phyloP scores from a whole-genome alignment of 2,329 filamentous ascomycete species.

The Colletotrichum shisoi region DNA sequence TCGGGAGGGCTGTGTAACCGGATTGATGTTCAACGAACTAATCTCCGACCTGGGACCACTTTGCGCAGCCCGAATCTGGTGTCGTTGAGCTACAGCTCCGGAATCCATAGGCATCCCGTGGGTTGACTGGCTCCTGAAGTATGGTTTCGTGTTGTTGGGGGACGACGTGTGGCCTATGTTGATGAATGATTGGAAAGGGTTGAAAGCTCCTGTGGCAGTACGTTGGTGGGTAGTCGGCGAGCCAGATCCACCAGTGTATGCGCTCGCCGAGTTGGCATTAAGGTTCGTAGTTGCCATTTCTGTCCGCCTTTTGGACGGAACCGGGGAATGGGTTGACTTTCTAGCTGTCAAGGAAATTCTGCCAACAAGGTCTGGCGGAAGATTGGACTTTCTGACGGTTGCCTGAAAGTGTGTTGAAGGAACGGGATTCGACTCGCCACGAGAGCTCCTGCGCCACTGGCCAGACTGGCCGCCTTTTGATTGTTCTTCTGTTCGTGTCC shows the following conservation, averaged over 20 bases:
- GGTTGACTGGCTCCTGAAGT: background rate
- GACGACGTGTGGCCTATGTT: background rate
- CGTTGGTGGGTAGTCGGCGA: background rate
- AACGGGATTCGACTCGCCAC: background rate
- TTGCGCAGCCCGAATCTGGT: background rate
- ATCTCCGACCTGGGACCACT: background rate
- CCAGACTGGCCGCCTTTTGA: background rate
- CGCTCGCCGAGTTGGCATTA: background rate
- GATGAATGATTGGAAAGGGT: conserved; percentile 1
- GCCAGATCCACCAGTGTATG: background rate
- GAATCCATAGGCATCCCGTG: background rate
- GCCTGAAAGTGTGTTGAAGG: background rate
- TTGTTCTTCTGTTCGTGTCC: background rate
- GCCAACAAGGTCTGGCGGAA: conserved; percentile 21
- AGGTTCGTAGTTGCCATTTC: background rate
- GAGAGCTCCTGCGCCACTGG: background rate
- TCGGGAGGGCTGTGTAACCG: background rate
- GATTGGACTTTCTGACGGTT: conserved; percentile 15
- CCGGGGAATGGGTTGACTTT: conserved; percentile 12
- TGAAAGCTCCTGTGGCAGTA: background rate
- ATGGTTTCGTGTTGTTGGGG: background rate
- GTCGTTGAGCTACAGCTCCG: background rate
- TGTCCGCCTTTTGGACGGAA: background rate
- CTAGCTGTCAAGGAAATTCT: conserved; percentile 22
- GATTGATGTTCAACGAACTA: background rate